These are phyloP conservation scores for Amylocarpus encephaloides DNA, from an alignment of 2,329 filamentous ascomycete species.

Conservation along the genomic window DNA sequence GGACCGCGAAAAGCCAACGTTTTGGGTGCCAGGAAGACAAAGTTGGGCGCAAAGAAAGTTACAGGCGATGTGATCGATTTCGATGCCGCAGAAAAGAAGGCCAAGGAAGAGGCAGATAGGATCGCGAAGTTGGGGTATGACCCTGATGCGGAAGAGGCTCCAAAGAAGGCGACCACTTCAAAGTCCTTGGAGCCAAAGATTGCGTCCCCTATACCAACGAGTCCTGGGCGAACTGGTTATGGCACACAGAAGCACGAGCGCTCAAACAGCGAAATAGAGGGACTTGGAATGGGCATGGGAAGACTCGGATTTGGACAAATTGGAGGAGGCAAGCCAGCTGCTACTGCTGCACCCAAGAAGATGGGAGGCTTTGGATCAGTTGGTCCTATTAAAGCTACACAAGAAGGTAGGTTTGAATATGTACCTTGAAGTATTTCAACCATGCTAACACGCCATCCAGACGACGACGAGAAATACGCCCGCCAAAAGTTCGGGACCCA, in stretches of 20 bases:
- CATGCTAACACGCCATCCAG: constrained; percentile 35
- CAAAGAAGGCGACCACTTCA: constrained; percentile 35
- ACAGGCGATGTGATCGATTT: constrained; percentile 80
- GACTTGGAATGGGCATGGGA: constrained; percentile 61
- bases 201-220: constrained; percentile 67
- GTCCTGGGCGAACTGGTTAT: constrained; percentile 55
- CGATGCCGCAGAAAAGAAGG: constrained; percentile 93
- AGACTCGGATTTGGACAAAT: constrained; percentile 30
- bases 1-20: constrained; percentile 77
- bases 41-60: constrained; percentile 91
- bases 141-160: constrained; percentile 68
- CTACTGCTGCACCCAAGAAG: constrained; percentile 43
- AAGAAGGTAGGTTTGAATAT: constrained; percentile 49
- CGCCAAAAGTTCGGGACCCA: constrained; percentile 84
- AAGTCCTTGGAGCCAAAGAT: constrained; percentile 53
- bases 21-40: constrained; percentile 78
- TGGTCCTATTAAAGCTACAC: constrained; percentile 62
- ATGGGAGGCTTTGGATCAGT: constrained; percentile 83
- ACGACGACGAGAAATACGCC: constrained; percentile 76
- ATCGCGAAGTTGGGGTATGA: constrained; percentile 95
- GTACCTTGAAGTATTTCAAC: background rate
- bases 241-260: constrained; percentile 53
- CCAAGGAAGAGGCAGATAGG: constrained; percentile 93
- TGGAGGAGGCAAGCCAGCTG: constrained; percentile 25
- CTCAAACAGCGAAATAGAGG: constrained; percentile 73